Conservation (phyloP, 2,329 filamentous ascomycete species). For the Colletotrichum karsti region DNA sequence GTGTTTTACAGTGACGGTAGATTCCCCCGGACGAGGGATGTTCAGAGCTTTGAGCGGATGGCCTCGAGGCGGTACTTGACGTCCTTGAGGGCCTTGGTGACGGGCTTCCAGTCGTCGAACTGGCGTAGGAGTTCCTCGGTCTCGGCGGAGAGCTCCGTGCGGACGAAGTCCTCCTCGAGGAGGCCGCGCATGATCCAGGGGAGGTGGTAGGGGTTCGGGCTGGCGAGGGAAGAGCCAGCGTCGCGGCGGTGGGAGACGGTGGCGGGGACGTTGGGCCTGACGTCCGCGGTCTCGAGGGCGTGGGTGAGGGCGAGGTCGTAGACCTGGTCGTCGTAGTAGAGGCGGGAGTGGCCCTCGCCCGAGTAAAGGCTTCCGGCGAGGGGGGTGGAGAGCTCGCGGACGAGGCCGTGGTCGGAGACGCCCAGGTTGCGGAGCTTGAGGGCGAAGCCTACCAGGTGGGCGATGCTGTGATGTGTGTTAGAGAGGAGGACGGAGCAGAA, state of each 20-base stretch:
- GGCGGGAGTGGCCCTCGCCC: conserved; percentile 90
- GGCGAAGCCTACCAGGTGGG: conserved; percentile 90
- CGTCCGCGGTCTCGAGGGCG: conserved; percentile 74
- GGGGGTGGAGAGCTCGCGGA: conserved; percentile 87
- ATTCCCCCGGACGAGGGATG: background rate
- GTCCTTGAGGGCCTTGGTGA: conserved; percentile 90
- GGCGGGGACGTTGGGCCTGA: conserved; percentile 42
- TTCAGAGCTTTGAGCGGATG: conserved; percentile 81
- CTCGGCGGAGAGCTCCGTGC: conserved; percentile 80
- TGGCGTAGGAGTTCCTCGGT: conserved; percentile 81
- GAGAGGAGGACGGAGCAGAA: background rate
- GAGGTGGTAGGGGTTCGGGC: conserved; percentile 86
- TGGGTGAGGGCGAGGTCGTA: conserved; percentile 83
- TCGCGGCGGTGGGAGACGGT: conserved; percentile 29
- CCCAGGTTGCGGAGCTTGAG: conserved; percentile 95
- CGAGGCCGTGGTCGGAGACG: conserved; percentile 89
- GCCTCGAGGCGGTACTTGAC: conserved; percentile 95
- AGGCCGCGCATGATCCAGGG: conserved; percentile 96
- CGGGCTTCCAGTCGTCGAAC: conserved; percentile 94
- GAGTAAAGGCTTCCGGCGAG: conserved; percentile 91
- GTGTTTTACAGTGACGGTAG: background rate
- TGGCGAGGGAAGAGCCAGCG: conserved; percentile 44
- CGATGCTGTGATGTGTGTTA: conserved; percentile 63
- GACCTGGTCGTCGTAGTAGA: conserved; percentile 89
- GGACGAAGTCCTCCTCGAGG: conserved; percentile 90